Evolutionary conservation across 352 stramenopile genomes (phyloP), one percentile per base, ranked within the genome.

Genomic region (Plasmopara halstedii): DNA sequence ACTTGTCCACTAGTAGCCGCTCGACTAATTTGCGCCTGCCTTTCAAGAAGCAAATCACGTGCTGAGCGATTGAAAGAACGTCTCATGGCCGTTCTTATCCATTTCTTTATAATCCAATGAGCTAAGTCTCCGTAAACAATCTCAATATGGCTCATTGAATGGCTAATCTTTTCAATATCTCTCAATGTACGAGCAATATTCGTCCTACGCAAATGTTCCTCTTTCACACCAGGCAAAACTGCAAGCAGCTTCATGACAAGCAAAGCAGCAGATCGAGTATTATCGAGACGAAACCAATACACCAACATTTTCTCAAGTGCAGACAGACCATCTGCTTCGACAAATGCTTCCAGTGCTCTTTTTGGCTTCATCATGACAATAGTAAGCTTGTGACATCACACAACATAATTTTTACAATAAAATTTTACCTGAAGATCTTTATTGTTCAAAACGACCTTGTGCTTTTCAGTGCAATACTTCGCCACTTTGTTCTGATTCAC

Each of bases 221-320:
- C 53, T n/a, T 72, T 84, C 11, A 86, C 65, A 2, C 71, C 71
- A 23, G 74, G 74, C 4, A 86, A 50, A 21, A 66, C 45, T 1
- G 67, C 71, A 10, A 86, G 50, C 14, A 74, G 51, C 53, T 86
- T 86, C 56, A 87, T 63, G 3, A 84, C 59, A 4, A 87, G 53
- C 37, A 85, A 50, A 0, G 56, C 63, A 23, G 65, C 75, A 0
- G 48, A 38, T 29, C 79, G 75, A 8, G 62, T 83, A 7, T 43
- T 57, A 2, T 69, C 57, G 5, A 66, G 53, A 10, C 64, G 58
- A 43, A 87, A 72, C 75, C 75, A 87, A 26, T 70, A 26, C 26
- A 54, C 47, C 13, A 87, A 49, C 29, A 80, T 64, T 42, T 69
- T 70, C 38, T 85, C 64, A 8, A 87, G 58, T 19, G 60, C 51